These are phyloP conservation scores for Dictyostelium citrinum DNA, from an alignment of 78 protist species.

Conservation along the genomic window DNA sequence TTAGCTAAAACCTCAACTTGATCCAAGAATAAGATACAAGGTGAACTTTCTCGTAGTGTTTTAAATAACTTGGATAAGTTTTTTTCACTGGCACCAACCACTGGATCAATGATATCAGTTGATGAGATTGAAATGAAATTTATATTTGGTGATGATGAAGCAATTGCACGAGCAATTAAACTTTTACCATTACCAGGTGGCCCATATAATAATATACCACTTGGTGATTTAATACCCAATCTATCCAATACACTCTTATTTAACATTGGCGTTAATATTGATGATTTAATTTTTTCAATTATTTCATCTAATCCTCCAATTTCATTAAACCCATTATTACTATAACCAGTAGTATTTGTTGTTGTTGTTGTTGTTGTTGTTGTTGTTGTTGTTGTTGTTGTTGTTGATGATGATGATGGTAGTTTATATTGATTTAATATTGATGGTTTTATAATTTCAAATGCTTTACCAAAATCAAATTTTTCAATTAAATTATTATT, in stretches of 20 bases:
- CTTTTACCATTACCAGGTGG: constrained; percentile 92
- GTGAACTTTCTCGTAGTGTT: constrained; percentile 94
- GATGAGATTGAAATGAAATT: constrained; percentile 96
- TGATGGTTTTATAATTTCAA: constrained; percentile 96
- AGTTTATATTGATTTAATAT: constrained; percentile 98
- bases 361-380: too few relatives aligned
- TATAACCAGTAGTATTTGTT: constrained; percentile 93
- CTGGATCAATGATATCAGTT: constrained; percentile 98
- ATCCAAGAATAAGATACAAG: constrained; percentile 99
- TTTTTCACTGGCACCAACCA: constrained; percentile 99
- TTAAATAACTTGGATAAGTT: constrained; percentile 97
- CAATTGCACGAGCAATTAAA: constrained; percentile 95
- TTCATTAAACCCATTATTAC: constrained; percentile 98
- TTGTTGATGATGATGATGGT: too few relatives aligned
- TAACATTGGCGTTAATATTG: constrained; percentile 98
- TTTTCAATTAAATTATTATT: constrained; percentile 91
- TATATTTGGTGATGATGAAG: constrained; percentile 93
- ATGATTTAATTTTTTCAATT: constrained; percentile 87
- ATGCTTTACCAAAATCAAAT: constrained; percentile 92
- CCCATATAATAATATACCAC: constrained; percentile 92
- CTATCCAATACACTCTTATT: constrained; percentile 97
- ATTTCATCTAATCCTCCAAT: constrained; percentile 99
- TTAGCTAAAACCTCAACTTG: constrained; percentile 96
- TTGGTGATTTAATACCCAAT: constrained; percentile 98
- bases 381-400: too few relatives aligned